A percentile compares a stretch with the other conserved stretches of the same genome.
These are phyloP conservation scores for Trametes cubensis DNA, from an alignment of 768 basidiomycete genomes.

Conservation along the genomic window DNA sequence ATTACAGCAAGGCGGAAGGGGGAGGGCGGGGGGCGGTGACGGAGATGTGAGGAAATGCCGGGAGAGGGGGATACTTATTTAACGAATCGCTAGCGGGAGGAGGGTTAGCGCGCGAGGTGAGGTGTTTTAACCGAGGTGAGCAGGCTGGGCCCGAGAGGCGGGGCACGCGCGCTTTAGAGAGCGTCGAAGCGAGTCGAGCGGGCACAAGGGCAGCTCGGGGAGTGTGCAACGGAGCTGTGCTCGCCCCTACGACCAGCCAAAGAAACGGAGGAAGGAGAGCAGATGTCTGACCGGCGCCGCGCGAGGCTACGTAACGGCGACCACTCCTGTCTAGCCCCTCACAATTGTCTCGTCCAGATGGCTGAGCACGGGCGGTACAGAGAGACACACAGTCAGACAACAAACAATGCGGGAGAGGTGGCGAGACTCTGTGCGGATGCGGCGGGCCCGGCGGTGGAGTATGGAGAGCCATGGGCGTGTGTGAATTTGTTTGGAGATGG, in stretches of 20 bases:
- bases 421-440: background rate
- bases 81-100: conserved; percentile 5
- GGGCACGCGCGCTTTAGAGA: conserved; percentile 18
- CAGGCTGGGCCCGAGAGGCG: conserved; percentile 10
- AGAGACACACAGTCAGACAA: background rate
- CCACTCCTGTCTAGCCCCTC: background rate
- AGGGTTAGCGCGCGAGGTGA: conserved; percentile 17
- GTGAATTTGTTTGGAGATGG: background rate
- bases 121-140: conserved; percentile 17
- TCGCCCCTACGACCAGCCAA: background rate
- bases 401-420: background rate
- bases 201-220: conserved; percentile 18
- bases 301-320: background rate
- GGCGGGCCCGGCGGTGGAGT: background rate
- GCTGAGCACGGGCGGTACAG: background rate
- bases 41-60: conserved; percentile 2
- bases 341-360: conserved; percentile 1
- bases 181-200: background rate
- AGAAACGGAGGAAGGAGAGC: background rate
- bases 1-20: background rate
- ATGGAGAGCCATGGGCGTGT: background rate
- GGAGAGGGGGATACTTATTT: conserved; percentile 18
- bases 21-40: background rate
- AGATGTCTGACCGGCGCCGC: background rate
- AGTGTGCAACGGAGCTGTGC: conserved; percentile 9